phyloP scores from a whole-genome alignment of 2,329 filamentous ascomycete genomes.

The Pyricularia sp. region DNA sequence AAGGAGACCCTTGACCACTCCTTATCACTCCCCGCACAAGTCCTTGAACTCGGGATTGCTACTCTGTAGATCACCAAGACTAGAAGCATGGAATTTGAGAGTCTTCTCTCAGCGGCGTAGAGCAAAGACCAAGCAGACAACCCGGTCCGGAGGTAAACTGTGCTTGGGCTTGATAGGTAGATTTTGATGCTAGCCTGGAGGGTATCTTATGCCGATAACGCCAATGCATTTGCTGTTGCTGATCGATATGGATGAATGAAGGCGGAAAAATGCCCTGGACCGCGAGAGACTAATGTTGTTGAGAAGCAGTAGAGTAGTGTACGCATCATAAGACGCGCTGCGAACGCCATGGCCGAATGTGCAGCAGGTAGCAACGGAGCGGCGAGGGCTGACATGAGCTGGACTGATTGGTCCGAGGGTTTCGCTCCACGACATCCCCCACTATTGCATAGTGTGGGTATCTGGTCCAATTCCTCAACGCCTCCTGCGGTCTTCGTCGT shows the following conservation, averaged over 20 bases:
- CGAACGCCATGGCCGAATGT: background rate
- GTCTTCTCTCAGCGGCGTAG: background rate
- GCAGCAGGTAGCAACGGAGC: background rate
- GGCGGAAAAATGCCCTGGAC: background rate
- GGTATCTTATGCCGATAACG: background rate
- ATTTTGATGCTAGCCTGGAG: background rate
- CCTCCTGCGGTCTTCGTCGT: constrained; percentile 19
- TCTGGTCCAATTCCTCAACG: background rate
- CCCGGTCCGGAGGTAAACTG: background rate
- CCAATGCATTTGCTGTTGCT: background rate
- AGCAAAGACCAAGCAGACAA: background rate
- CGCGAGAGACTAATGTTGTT: background rate
- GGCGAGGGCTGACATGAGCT: background rate
- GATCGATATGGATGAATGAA: background rate
- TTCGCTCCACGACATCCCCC: background rate
- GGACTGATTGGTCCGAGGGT: background rate
- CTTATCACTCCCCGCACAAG: background rate
- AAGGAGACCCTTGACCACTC: background rate
- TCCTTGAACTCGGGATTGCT: background rate
- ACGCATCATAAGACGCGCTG: background rate
- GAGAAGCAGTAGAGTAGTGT: background rate
- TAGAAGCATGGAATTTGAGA: background rate
- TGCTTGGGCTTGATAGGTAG: background rate
- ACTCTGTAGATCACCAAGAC: background rate
- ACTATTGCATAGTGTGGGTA: background rate